These are phyloP conservation scores for Chaetomium sp. DNA, from an alignment of 2,329 filamentous ascomycete species.

Conservation along the genomic window DNA sequence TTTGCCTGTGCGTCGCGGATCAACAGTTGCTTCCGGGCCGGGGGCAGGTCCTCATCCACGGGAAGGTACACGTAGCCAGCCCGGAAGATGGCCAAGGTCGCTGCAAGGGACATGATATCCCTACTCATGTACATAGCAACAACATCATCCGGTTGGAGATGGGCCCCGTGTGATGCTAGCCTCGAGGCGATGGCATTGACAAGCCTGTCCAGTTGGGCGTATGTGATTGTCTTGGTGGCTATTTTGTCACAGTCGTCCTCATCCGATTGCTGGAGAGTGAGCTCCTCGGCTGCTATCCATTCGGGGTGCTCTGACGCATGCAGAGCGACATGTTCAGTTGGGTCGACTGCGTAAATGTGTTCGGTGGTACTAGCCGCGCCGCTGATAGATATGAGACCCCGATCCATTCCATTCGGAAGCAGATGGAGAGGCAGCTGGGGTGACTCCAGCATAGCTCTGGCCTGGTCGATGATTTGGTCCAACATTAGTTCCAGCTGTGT, in stretches of 20 bases:
- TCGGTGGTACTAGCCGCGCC: neutral
- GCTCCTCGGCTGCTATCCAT: neutral
- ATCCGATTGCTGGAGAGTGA: neutral
- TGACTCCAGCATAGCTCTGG: neutral
- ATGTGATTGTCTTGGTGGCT: neutral
- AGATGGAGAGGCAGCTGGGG: neutral
- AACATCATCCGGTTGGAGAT: neutral
- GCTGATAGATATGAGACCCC: neutral
- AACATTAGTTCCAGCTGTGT: neutral
- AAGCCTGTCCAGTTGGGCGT: neutral
- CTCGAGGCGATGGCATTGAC: neutral
- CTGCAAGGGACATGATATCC: neutral
- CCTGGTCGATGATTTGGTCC: neutral
- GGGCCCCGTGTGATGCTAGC: neutral
- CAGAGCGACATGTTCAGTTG: neutral
- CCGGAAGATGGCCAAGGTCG: neutral
- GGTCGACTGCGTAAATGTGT: neutral
- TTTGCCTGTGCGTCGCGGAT: neutral
- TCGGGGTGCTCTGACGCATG: neutral
- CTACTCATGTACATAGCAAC: neutral
- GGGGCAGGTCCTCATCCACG: neutral
- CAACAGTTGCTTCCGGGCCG: neutral
- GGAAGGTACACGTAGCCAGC: neutral
- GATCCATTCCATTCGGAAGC: neutral
- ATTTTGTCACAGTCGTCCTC: neutral